Conservation (phyloP, 1,139 yeast species). For the Torulaspora pretoriensis region DNA sequence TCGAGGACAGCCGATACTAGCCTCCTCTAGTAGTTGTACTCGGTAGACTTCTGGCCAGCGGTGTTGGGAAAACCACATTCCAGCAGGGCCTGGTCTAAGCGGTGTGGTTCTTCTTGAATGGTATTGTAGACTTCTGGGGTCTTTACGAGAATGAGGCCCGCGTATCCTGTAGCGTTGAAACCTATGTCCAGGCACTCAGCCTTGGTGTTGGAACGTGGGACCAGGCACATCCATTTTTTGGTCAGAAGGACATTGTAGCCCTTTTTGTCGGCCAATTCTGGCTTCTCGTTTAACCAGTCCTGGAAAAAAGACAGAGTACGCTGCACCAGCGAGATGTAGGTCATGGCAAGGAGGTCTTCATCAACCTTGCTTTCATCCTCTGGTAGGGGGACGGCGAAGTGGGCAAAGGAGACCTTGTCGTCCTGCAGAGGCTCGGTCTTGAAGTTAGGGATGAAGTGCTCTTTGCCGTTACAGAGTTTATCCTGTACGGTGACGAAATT, state of each 20-base stretch:
- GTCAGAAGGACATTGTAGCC: constrained; percentile 83
- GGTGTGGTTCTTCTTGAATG: constrained; percentile 38
- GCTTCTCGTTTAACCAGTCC: constrained; percentile 42
- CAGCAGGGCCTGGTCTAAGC: constrained; percentile 47
- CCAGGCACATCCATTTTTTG: constrained; percentile 72
- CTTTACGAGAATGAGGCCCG: constrained; percentile 77
- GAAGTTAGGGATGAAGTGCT: constrained; percentile 51
- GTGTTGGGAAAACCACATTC: constrained; percentile 66
- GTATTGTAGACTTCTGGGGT: constrained; percentile 48
- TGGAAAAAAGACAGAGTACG: constrained; percentile 63
- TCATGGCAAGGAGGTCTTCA: constrained; percentile 51
- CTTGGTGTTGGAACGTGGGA: constrained; percentile 61
- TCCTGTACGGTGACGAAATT: constrained; percentile 61
- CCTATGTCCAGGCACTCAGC: constrained; percentile 44
- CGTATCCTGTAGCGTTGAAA: constrained; percentile 73
- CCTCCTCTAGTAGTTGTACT: constrained; percentile 41
- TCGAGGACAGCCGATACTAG: neutral
- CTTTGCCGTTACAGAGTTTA: constrained; percentile 44
- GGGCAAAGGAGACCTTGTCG: constrained; percentile 69
- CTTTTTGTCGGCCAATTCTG: constrained; percentile 22
- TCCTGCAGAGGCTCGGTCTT: constrained; percentile 58
- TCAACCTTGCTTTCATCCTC: constrained; percentile 42
- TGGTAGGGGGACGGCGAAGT: constrained; percentile 68
- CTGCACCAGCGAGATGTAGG: constrained; percentile 67
- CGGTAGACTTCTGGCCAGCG: constrained; percentile 42